phyloP scores from a whole-genome alignment of 192 early-diverging fungal species.

The Gigaspora rosea region DNA sequence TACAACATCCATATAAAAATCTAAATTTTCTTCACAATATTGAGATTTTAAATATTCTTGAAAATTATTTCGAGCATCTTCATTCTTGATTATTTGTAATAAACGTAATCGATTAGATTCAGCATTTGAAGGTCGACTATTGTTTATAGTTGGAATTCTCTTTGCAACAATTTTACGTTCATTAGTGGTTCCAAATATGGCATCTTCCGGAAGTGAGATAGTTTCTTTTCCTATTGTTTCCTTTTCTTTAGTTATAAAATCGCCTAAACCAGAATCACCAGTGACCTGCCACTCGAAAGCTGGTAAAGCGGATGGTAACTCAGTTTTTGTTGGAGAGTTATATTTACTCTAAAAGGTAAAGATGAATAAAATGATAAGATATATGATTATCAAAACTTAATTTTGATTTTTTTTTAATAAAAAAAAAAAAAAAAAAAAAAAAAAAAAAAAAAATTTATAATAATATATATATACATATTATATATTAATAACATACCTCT shows the following conservation, averaged over 20 bases:
- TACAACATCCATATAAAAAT: slow-evolving; percentile 29
- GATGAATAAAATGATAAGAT: not conserved
- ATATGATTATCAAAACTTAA: not conserved
- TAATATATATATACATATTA: not conserved
- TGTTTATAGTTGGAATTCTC: not conserved
- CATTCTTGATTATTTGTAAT: slow-evolving; percentile 22
- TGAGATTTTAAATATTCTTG: slow-evolving; percentile 21
- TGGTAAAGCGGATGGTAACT: slow-evolving; percentile 5
- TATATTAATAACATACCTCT: slow-evolving; percentile 13
- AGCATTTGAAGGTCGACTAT: not conserved
- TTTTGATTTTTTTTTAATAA: not conserved
- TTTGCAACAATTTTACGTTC: not conserved
- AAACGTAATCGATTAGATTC: slow-evolving; percentile 25
- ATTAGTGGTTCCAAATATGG: not conserved
- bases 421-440: not conserved
- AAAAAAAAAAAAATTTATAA: not conserved
- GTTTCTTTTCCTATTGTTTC: not conserved
- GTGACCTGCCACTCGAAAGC: slow-evolving; percentile 32
- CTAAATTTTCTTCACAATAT: slow-evolving; percentile 35
- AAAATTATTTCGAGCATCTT: slow-evolving; percentile 20
- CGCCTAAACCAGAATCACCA: not conserved
- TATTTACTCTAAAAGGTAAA: not conserved
- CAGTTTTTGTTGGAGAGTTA: not conserved
- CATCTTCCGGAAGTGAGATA: slow-evolving; percentile 14
- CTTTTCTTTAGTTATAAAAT: not conserved